Conservation (phyloP, 768 basidiomycete genomes). For the Tubosaeta sp. region DNA sequence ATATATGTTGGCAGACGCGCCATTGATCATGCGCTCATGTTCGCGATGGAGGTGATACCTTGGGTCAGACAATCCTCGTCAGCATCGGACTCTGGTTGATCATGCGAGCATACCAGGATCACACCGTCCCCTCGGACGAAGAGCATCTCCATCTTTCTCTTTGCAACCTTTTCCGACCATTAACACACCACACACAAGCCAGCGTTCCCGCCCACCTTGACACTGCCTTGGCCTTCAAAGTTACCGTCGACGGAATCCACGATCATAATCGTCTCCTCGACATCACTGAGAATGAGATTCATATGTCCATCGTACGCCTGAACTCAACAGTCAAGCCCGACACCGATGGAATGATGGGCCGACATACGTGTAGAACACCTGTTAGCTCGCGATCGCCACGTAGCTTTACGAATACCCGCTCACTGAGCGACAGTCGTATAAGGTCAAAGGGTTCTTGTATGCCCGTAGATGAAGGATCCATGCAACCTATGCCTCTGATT, state of each 20-base stretch:
- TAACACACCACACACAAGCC: not conserved
- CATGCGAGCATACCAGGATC: constrained; percentile 64
- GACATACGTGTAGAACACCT: constrained; percentile 85
- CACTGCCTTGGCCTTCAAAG: constrained; percentile 51
- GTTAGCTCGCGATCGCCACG: constrained; percentile 90
- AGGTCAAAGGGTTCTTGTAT: constrained; percentile 98
- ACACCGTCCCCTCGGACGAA: constrained; percentile 98
- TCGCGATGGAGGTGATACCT: constrained; percentile 82
- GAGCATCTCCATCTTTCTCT: constrained; percentile 95
- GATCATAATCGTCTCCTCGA: constrained; percentile 95
- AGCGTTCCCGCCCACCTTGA: constrained; percentile 50
- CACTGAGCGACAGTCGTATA: constrained; percentile 91
- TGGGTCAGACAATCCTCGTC: constrained; percentile 4
- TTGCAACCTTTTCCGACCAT: constrained; percentile 60
- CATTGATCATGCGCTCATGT: constrained; percentile 36
- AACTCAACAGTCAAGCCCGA: constrained; percentile 7
- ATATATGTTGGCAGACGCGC: constrained; percentile 29
- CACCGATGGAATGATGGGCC: not conserved
- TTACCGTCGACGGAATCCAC: constrained; percentile 80
- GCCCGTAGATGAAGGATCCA: constrained; percentile 68
- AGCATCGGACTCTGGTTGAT: constrained; percentile 2
- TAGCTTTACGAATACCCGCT: constrained; percentile 97
- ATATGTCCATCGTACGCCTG: constrained; percentile 99
- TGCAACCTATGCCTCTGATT: constrained; percentile 29
- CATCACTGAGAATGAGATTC: constrained; percentile 97